A percentile compares a stretch with the other conserved stretches of the same genome.
These are phyloP conservation scores for Arxiozyma telluris DNA, from an alignment of 1,139 yeast genomes.

Conservation along the genomic window DNA sequence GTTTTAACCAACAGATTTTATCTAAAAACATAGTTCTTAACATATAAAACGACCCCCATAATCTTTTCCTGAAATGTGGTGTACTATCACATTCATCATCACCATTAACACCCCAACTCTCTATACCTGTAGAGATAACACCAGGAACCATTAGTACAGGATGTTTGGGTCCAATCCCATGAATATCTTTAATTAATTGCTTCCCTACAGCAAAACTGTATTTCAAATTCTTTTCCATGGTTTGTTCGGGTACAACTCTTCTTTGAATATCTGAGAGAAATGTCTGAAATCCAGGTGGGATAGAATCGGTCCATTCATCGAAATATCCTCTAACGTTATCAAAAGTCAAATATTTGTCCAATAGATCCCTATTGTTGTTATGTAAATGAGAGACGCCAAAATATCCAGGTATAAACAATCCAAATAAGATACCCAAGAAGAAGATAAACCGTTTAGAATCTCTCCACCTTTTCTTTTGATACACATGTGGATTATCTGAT, in stretches of 20 bases:
- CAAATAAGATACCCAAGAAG: constrained; percentile 57
- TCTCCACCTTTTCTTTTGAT: constrained; percentile 17
- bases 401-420: constrained; percentile 56
- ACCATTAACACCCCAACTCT: constrained; percentile 80
- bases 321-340: constrained; percentile 43
- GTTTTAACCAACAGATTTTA: constrained; percentile 88
- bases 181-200: constrained; percentile 45
- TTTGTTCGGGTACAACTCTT: constrained; percentile 28
- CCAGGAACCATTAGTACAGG: constrained; percentile 95
- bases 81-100: constrained; percentile 73
- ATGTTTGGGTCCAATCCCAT: constrained; percentile 44
- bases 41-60: constrained; percentile 98
- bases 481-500: background rate
- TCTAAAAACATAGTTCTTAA: constrained; percentile 84
- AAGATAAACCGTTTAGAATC: constrained; percentile 36
- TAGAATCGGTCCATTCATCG: constrained; percentile 57
- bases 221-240: constrained; percentile 66
- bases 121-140: constrained; percentile 89
- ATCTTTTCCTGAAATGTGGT: constrained; percentile 75
- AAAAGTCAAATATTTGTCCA: constrained; percentile 48
- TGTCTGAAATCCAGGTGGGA: constrained; percentile 58
- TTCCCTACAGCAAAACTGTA: constrained; percentile 86
- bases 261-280: constrained; percentile 50
- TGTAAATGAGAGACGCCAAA: constrained; percentile 38
- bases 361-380: constrained; percentile 21